These are phyloP conservation scores for Spergularia azorica DNA, from an alignment of 179 eudicot genomes.

Conservation along the genomic window DNA sequence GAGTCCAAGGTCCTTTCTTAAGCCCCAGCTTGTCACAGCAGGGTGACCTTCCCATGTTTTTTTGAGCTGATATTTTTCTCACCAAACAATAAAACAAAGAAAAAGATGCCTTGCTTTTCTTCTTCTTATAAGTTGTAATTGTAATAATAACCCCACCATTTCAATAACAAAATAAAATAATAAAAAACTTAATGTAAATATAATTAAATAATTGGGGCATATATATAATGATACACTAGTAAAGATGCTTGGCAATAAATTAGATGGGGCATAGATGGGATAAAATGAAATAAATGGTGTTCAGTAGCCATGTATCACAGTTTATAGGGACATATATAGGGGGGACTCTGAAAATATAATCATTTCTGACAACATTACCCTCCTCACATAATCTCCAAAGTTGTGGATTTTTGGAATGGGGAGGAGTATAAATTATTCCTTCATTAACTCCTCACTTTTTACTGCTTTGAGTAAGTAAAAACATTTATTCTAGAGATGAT, in stretches of 20 bases:
- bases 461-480: constrained; percentile 5
- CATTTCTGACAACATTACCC: constrained; percentile 17
- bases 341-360: background rate
- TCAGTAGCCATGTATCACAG: background rate
- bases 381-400: background rate
- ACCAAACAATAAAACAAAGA: constrained; percentile 14
- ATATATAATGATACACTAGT: background rate
- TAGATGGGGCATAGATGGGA: constrained; percentile 20
- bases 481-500: background rate
- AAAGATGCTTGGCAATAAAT: constrained; percentile 19
- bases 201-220: background rate
- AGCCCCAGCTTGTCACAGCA: constrained; percentile 87
- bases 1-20: constrained; percentile 98
- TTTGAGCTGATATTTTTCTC: background rate
- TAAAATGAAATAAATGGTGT: constrained; percentile 14
- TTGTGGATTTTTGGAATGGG: background rate
- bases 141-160: background rate
- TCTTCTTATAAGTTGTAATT: constrained; percentile 16
- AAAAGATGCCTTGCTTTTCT: constrained; percentile 12
- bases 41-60: constrained; percentile 79
- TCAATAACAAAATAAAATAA: no score
- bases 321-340: background rate
- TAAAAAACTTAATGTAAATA: background rate
- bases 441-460: background rate
- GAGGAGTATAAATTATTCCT: constrained; percentile 2